Base-by-base conservation (phyloP, 208 protist genomes). In the Acanthamoeba healyi region DNA sequence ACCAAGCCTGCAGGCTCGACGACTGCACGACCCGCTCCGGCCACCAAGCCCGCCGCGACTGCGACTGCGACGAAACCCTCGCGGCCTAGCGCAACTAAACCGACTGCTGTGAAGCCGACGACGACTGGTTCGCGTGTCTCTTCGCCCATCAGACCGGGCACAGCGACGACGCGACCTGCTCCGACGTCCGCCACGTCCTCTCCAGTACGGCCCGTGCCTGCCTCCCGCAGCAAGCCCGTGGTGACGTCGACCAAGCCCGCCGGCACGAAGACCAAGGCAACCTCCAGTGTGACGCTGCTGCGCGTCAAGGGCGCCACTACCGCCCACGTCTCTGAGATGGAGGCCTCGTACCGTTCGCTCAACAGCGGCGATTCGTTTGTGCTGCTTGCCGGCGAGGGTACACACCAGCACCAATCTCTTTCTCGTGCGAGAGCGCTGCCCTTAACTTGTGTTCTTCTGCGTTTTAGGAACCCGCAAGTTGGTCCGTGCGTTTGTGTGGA, bases 301-400 rank as follows among this genome's bases (percentile, higher is more conserved):
- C 72, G 72, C 36, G 42, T 51, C 17, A 82, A 51, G 72, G 40
- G 72, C 22, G 42, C 38, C 42, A 51, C 36, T 2, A 44, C 7
- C 24, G 2, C 72, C 9, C 72, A 82, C 72, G 42, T 82, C 12
- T 26, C 42, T 3, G 38, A 51, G 42, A 32, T 82, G 72, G 72
- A 82, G 26, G 24, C 32, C 34, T 51, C 38, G 24, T 51, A 82
- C n/a, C 34, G 42, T 9, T 82, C 72, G 22, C 72, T 82, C 72
- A 82, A 82, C n/a, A 51, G 38, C 38, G 72, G 72, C 34, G 72
- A 82, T 29, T 44, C 72, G 24, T 82, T 82, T 22, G 72, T 82
- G 38, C 42, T 82, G 17, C 72, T 82, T 22, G 10, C n/a, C 7
- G 72, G 72, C 72, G 72, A 82, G 1, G 72, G 72, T 51, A 82